phyloP scores from a whole-genome alignment of 108 stramenopile genomes.

The Parietichytrium sp. region DNA sequence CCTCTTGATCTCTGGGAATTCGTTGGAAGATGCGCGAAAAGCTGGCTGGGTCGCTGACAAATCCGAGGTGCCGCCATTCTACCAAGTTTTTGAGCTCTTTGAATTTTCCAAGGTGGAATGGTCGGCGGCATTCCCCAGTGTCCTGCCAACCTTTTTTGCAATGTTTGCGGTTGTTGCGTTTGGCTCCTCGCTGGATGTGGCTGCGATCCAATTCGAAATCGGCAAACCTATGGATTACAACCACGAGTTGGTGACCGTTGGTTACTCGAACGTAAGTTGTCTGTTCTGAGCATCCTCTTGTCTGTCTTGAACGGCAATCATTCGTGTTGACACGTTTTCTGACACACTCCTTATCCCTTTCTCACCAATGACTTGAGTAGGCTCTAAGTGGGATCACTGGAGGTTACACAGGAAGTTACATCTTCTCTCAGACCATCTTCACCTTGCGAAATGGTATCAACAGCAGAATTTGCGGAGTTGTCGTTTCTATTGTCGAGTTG shows the following conservation, averaged over 20 bases:
- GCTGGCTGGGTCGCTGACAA: neutral
- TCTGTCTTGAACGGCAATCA: too few species aligned
- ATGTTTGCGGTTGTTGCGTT: conserved; percentile 95
- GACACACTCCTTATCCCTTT: too few species aligned
- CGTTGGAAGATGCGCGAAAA: neutral
- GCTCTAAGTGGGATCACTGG: conserved; percentile 81
- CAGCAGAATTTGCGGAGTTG: conserved; percentile 72
- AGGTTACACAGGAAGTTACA: conserved; percentile 88
- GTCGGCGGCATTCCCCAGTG: conserved; percentile 62
- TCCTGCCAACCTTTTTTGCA: conserved; percentile 66
- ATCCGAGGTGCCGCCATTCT: conserved; percentile 6
- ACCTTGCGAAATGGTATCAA: conserved; percentile 82
- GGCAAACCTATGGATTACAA: conserved; percentile 87
- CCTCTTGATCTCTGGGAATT: neutral
- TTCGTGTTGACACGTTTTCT: too few species aligned
- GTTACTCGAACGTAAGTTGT: conserved; percentile 88
- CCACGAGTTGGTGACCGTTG: conserved; percentile 80
- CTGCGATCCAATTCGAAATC: conserved; percentile 95
- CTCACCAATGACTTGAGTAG: too few species aligned
- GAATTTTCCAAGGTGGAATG: conserved; percentile 54
- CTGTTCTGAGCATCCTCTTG: too few species aligned
- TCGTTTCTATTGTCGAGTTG: conserved; percentile 65
- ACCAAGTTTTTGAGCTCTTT: conserved; percentile 46
- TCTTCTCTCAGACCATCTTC: conserved; percentile 95
- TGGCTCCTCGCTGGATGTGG: conserved; percentile 87